Evolutionary conservation across 352 stramenopile species (phyloP).

Genomic region (Globisporangium emineosum): DNA sequence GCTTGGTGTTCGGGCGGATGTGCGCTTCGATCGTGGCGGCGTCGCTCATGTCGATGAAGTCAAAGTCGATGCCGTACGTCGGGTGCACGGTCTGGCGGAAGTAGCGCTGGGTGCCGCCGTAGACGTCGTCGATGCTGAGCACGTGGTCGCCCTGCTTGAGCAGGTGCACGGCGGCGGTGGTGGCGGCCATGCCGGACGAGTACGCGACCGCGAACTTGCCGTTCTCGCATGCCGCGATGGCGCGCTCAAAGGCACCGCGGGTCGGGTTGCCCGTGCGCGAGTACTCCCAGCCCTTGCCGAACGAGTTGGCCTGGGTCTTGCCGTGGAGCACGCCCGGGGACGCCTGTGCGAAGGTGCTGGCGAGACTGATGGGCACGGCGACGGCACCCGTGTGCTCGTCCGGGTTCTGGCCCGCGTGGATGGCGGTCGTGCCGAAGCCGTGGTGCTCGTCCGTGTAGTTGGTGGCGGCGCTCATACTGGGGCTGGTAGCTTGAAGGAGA

Average conservation of each 20-base stretch:
- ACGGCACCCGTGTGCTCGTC: constrained; percentile 78
- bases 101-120: constrained; percentile 94
- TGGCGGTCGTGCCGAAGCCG: constrained; percentile 79
- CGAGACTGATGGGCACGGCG: constrained; percentile 89
- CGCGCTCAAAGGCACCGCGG: constrained; percentile 90
- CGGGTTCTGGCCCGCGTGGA: constrained; percentile 80
- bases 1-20: constrained; percentile 90
- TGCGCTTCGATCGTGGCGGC: constrained; percentile 69
- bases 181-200: constrained; percentile 89
- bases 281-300: constrained; percentile 95
- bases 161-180: constrained; percentile 87
- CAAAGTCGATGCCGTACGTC: constrained; percentile 91
- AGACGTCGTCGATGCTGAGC: constrained; percentile 94
- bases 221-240: constrained; percentile 91
- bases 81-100: constrained; percentile 90
- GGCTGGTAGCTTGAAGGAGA: neutral
- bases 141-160: constrained; percentile 92
- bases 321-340: constrained; percentile 76
- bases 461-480: constrained; percentile 41
- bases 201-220: constrained; percentile 88
- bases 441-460: constrained; percentile 77
- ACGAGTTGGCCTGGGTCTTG: constrained; percentile 83
- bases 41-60: constrained; percentile 93
- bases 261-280: constrained; percentile 96
- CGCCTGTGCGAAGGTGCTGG: constrained; percentile 88